A percentile compares a stretch with the other conserved stretches of the same genome.
These are phyloP conservation scores for Pleurotus tuber-regium DNA, from an alignment of 768 basidiomycete genomes.

Conservation along the genomic window DNA sequence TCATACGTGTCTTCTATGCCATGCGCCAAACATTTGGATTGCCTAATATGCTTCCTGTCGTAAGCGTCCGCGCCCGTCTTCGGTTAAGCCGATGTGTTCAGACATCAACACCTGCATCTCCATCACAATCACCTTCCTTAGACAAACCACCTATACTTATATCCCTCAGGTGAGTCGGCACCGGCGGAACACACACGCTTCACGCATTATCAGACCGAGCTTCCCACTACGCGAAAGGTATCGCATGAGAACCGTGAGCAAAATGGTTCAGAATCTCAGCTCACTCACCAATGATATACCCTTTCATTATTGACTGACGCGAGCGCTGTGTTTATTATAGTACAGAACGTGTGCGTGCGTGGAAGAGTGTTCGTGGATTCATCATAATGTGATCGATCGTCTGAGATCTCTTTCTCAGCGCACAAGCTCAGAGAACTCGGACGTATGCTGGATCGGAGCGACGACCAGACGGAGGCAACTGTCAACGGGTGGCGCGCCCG, in stretches of 20 bases:
- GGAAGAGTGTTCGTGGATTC: neutral
- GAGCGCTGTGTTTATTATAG: neutral
- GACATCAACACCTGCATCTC: neutral
- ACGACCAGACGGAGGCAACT: conserved; percentile 2
- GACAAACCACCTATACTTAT: neutral
- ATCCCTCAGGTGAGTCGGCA: neutral
- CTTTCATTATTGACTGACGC: neutral
- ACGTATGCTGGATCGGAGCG: neutral
- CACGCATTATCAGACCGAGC: neutral
- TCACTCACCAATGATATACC: neutral
- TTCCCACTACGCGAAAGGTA: neutral
- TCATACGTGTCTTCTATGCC: neutral
- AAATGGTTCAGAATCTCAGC: neutral
- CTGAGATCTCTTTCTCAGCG: neutral
- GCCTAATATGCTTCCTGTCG: conserved; percentile 4
- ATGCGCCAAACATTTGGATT: neutral
- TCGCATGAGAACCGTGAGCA: neutral
- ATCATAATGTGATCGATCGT: conserved; percentile 2
- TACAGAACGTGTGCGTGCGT: neutral
- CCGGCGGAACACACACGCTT: neutral
- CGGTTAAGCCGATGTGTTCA: neutral
- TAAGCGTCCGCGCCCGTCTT: conserved; percentile 6
- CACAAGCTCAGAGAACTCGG: neutral
- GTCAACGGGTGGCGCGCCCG: too few relatives aligned
- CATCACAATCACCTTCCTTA: neutral